Percentiles rank a stretch among this genome's conserved stretches.
Evolutionary conservation across 1,284 basidiomycete genomes (phyloP).

Genomic region (Apiotrichum domesticum): DNA sequence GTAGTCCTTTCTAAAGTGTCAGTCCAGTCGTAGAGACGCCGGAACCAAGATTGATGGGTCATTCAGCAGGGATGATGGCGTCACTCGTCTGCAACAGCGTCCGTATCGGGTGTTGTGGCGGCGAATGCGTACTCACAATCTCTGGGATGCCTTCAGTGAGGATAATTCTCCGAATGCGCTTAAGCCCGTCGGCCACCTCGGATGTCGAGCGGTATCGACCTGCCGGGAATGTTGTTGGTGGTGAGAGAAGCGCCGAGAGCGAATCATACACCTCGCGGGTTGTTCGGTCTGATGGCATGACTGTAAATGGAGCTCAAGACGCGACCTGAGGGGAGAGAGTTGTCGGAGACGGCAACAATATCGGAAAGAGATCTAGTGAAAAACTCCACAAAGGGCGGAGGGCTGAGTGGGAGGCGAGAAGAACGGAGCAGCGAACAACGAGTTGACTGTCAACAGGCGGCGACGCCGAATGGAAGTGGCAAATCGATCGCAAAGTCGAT

Average conservation of each 20-base stretch:
- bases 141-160: conserved; percentile 78
- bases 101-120: too few species aligned
- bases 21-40: not conserved
- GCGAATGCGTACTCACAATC: conserved; percentile 19
- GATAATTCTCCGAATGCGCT: conserved; percentile 69
- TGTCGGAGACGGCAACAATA: too few species aligned
- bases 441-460: too few species aligned
- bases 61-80: not conserved
- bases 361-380: too few species aligned
- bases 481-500: too few species aligned
- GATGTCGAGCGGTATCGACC: conserved; percentile 55
- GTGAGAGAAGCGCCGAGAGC: conserved; percentile 27
- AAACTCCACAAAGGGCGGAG: too few species aligned
- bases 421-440: too few species aligned
- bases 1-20: conserved; percentile 20
- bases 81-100: too few species aligned
- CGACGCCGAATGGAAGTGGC: too few species aligned
- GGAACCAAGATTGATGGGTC: not conserved
- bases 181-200: conserved; percentile 70
- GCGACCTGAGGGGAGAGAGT: too few species aligned
- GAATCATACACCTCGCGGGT: conserved; percentile 22
- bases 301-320: not conserved
- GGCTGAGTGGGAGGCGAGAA: too few species aligned
- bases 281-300: not conserved
- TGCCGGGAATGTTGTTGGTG: conserved; percentile 30